A percentile compares a stretch with the other conserved stretches of the same genome.
Conservation (phyloP, 345 rosid species). For the Pseudoturritis turrita region DNA sequence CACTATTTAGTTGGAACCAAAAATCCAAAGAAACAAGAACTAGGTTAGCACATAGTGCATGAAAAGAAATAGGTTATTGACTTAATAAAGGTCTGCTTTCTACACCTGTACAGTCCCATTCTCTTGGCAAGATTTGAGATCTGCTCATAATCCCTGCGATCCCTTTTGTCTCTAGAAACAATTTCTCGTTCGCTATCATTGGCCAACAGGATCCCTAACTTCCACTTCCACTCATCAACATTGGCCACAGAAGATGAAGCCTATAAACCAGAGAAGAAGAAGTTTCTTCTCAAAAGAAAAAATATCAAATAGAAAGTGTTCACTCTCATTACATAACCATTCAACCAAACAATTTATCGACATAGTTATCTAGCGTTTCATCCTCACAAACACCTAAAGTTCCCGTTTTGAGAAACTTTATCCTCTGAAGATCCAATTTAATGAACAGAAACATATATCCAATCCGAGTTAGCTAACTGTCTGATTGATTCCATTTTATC, state of each 20-base stretch:
- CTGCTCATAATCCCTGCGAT: slow-evolving; percentile 95
- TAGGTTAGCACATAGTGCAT: not conserved
- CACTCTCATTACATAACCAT: not conserved
- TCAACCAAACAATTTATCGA: not conserved
- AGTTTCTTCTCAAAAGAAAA: not conserved
- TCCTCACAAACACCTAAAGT: slow-evolving; percentile 12
- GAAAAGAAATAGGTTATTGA: not conserved
- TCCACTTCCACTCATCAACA: slow-evolving; percentile 98
- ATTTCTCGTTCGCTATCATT: slow-evolving; percentile 80
- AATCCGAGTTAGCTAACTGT: not conserved
- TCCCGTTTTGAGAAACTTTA: not conserved
- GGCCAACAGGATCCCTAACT: slow-evolving; percentile 67
- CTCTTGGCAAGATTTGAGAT: slow-evolving; percentile 78
- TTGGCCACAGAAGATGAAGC: slow-evolving; percentile 95
- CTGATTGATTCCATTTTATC: not conserved
- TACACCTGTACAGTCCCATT: slow-evolving; percentile 87
- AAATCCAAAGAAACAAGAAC: not conserved
- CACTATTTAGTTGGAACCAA: slow-evolving; percentile 39
- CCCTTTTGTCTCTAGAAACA: slow-evolving; percentile 83
- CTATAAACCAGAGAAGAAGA: slow-evolving; percentile 30
- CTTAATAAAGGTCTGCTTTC: not conserved
- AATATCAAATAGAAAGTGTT: not conserved
- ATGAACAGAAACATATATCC: not conserved
- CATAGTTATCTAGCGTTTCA: not conserved
- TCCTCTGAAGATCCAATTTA: not conserved